Evolutionary conservation across 75 land plant species (phyloP), one percentile per base, ranked within the genome.

Genomic region (Isoetes taiwanensis): DNA sequence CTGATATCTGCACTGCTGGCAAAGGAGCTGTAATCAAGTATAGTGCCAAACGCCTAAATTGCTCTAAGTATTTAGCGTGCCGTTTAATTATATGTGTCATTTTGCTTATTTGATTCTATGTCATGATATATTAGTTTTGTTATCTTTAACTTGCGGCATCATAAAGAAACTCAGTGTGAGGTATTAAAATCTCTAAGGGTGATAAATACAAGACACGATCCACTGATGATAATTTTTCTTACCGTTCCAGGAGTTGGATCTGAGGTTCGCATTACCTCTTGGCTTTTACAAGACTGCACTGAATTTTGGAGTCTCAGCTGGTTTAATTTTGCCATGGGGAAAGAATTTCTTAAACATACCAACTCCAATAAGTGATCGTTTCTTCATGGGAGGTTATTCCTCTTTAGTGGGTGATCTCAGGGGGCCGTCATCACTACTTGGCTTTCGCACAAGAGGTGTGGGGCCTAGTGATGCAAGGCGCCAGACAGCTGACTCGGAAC

Each of bases 371-470:
- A 80, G 83, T 33, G 96, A 93, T 8, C 62, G 90, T 25, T 93
- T 81, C 56, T 88, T 78, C 73, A 70, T 93, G 64, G 96, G 97
- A 26, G 96, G 98, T 14, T 65, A 84, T 37, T 58, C 78, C 34
- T 88, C 96, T 41, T 81, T 80, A 8, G 70, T 88, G 12, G 81
- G 96, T 56, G 62, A 71, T 2, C 41, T 93, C 48, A 73, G 72
- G 57, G 96, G 98, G 39, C 96, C 90, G 16, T 61, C 64, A 34
- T 40, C 79, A 32, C 26, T 93, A 40, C 64, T 80, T 30, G 98
- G 98, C 16, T 93, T 93, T 56, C 80, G 75, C 50, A 58, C 71
- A 9, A 78, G 96, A 67, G 98, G 98, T 17, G 57, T 93, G 23
- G 96, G 98, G 14, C 96, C 83, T 1, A 69, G 71, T 35, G 98